Conservation (phyloP, 768 basidiomycete genomes). For the Calocera viscosa region DNA sequence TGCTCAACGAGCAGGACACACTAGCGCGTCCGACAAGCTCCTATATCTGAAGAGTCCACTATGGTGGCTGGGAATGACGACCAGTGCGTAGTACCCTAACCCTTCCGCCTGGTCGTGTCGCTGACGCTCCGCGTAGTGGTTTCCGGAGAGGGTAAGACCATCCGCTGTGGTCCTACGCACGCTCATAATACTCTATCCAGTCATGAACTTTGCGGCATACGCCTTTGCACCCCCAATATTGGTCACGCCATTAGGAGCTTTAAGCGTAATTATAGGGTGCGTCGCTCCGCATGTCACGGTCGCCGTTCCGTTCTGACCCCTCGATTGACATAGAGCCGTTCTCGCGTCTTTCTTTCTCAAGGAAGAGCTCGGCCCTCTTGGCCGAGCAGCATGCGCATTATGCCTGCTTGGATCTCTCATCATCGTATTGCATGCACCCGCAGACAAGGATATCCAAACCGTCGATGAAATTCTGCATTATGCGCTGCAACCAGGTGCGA, state of each 20-base stretch:
- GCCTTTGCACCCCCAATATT: slow-evolving; percentile 95
- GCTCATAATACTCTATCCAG: slow-evolving; percentile 18
- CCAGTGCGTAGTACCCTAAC: slow-evolving; percentile 45
- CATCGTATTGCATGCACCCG: slow-evolving; percentile 92
- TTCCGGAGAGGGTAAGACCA: slow-evolving; percentile 66
- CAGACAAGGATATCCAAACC: slow-evolving; percentile 83
- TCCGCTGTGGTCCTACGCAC: slow-evolving; percentile 30
- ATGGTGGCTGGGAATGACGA: slow-evolving; percentile 95
- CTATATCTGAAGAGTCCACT: slow-evolving; percentile 81
- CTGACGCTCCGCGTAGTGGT: slow-evolving; percentile 48
- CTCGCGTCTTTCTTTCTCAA: slow-evolving; percentile 86
- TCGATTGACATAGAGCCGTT: slow-evolving; percentile 66
- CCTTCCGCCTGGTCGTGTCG: slow-evolving; percentile 12
- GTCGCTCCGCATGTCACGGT: slow-evolving; percentile 22
- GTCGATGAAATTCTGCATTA: slow-evolving; percentile 88
- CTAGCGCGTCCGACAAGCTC: slow-evolving; percentile 65
- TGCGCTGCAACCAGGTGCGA: slow-evolving; percentile 81
- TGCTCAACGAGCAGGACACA: slow-evolving; percentile 42
- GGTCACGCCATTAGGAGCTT: slow-evolving; percentile 94
- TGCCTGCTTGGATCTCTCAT: slow-evolving; percentile 81
- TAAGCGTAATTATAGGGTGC: slow-evolving; percentile 92
- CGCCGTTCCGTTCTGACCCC: not conserved
- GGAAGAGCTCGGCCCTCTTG: slow-evolving; percentile 89
- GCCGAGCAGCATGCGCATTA: slow-evolving; percentile 71
- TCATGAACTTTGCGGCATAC: slow-evolving; percentile 78